Conservation (phyloP, 2,329 filamentous ascomycete genomes). For the Ceratocystis eucalypticola region DNA sequence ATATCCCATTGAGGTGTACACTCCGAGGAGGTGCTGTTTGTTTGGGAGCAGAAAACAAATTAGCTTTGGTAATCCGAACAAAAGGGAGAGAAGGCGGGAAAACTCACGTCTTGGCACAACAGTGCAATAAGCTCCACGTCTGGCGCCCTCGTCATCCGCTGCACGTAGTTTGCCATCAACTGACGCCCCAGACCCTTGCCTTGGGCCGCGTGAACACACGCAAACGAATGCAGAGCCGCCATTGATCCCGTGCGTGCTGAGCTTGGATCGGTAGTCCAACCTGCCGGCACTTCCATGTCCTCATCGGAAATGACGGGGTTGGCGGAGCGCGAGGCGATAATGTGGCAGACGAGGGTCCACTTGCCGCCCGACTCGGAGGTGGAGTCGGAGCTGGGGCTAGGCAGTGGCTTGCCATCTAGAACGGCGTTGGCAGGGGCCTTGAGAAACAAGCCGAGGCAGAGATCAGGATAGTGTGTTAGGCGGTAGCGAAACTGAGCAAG, state of each 20-base stretch:
- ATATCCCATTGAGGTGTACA: conserved; percentile 68
- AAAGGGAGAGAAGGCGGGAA: background rate
- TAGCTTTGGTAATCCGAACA: background rate
- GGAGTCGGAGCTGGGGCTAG: background rate
- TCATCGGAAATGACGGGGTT: conserved; percentile 53
- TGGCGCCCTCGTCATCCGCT: conserved; percentile 57
- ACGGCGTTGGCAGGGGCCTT: conserved; percentile 29
- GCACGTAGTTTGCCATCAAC: conserved; percentile 62
- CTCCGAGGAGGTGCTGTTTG: conserved; percentile 48
- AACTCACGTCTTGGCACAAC: conserved; percentile 55
- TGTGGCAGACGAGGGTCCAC: conserved; percentile 59
- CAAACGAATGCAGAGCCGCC: conserved; percentile 69
- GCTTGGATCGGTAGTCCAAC: conserved; percentile 42
- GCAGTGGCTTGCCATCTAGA: conserved; percentile 6
- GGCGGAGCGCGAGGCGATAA: conserved; percentile 59
- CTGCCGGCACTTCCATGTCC: conserved; percentile 59
- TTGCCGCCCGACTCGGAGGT: conserved; percentile 22
- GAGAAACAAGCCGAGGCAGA: conserved; percentile 66
- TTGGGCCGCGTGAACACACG: conserved; percentile 63
- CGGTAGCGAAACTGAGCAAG: conserved; percentile 56
- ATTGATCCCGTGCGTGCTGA: conserved; percentile 44
- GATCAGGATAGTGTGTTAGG: conserved; percentile 57
- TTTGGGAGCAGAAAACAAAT: background rate
- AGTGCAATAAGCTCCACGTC: conserved; percentile 61
- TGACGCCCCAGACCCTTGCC: conserved; percentile 59